Evolutionary conservation across 495 filamentous ascomycete species (phyloP), one percentile per base, ranked within the genome.

Genomic region (Thozetella sp.): DNA sequence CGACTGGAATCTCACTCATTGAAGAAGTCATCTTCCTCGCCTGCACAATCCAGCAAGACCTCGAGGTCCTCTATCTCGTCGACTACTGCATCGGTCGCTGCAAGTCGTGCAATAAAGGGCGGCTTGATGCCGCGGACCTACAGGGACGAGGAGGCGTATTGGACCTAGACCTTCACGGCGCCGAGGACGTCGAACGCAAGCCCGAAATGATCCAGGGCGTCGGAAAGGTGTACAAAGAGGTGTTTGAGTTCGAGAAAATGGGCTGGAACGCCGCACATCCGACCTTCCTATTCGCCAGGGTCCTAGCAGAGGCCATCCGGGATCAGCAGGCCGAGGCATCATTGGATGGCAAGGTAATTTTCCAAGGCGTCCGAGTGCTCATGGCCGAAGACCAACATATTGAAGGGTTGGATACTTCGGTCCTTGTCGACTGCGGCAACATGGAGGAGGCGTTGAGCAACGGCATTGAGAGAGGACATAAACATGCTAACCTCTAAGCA

Each of bases 21-120:
- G 56, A 25, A 20, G 46, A 58, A 20, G 19, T 58, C 3, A 26
- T 20, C 45, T 51, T 23, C 48, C 22, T 58, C 1, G 56, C 56
- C 25, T 58, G 56, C 56, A 20, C 17, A 17, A 20, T 58, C 27
- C 56, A 53, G 45, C 11, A 22, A 19, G 48, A 51, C 12, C 56
- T 58, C 30, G 56, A 58, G 50, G 56, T 53, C 25, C 48, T 58
- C 30, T 58, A 58, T 19, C 56, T 58, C 1, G 34, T 58, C 50
- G 56, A 58, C 30, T 52, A 58, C 56, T 45, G 50, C 34, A 4
- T 15, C 1, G 56, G 50, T 25, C 45, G 56, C 43, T 58, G 56
- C 46, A 1, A 1, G 19, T 17, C 6, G 17, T 50, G 54, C 40
- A n/a, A 46, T n/a, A 15, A 22, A n/a, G n/a, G 30, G 2, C 24